Conservation (phyloP, 1,284 basidiomycete species). For the Malassezia pachydermatis region DNA sequence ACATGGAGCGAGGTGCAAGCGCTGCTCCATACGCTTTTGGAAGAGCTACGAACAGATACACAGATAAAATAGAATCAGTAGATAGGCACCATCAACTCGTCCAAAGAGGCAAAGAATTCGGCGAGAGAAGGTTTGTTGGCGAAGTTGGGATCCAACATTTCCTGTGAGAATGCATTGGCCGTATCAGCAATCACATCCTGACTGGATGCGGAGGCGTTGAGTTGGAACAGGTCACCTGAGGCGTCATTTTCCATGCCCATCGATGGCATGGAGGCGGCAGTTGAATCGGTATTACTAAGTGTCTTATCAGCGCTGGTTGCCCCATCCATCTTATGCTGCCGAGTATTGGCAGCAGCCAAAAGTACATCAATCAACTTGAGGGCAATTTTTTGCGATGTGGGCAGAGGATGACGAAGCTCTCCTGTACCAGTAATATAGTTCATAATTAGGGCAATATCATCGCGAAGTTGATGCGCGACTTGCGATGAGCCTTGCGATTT, state of each 20-base stretch:
- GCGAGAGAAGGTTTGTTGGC: not conserved
- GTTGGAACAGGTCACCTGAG: slow-evolving; percentile 10
- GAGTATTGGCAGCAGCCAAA: slow-evolving; percentile 1
- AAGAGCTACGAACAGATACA: not conserved
- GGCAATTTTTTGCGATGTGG: slow-evolving; percentile 16
- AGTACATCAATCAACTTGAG: slow-evolving; percentile 11
- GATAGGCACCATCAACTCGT: slow-evolving; percentile 17
- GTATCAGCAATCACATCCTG: slow-evolving; percentile 9
- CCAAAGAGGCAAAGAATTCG: slow-evolving; percentile 16
- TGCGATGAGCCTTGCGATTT: slow-evolving; percentile 58
- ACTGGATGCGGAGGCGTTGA: not conserved
- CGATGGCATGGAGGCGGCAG: not conserved
- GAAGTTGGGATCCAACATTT: slow-evolving; percentile 13
- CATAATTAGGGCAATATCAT: slow-evolving; percentile 15
- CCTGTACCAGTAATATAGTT: slow-evolving; percentile 9
- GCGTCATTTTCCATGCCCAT: slow-evolving; percentile 11
- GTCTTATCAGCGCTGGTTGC: not conserved
- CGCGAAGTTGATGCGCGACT: slow-evolving; percentile 18
- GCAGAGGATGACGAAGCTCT: not conserved
- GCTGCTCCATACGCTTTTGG: slow-evolving; percentile 4
- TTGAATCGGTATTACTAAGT: not conserved
- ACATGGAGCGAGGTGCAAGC: slow-evolving; percentile 8
- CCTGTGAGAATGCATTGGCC: slow-evolving; percentile 5
- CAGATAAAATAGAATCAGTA: slow-evolving; percentile 5
- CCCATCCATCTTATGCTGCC: slow-evolving; percentile 1